Evolutionary conservation across 306 rosid genomes (phyloP).

Genomic region (Macrotyloma uniflorum): DNA sequence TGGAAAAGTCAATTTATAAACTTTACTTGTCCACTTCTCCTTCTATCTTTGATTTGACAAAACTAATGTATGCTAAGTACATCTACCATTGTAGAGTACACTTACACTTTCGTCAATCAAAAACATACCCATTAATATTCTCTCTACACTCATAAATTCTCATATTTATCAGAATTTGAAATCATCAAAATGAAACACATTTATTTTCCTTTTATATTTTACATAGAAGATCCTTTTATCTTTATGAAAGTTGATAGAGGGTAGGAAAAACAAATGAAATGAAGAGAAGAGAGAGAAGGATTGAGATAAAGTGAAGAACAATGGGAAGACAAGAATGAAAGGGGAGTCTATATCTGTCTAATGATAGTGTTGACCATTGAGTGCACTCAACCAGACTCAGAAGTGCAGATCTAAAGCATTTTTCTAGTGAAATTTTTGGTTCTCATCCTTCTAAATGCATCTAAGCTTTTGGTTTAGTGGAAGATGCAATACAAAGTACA

Average conservation of each 20-base stretch:
- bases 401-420: constrained; percentile 48
- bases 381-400: constrained; percentile 66
- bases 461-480: constrained; percentile 55
- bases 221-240: neutral
- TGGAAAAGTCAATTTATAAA: constrained; percentile 35
- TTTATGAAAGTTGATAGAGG: constrained; percentile 27
- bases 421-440: constrained; percentile 34
- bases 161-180: too few species aligned
- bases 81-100: constrained; percentile 50
- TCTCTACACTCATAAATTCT: too few species aligned
- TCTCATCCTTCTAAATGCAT: constrained; percentile 39
- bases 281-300: constrained; percentile 12
- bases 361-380: constrained; percentile 75
- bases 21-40: constrained; percentile 22
- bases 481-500: constrained; percentile 62
- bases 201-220: too few species aligned
- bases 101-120: constrained; percentile 43
- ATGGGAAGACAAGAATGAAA: constrained; percentile 71
- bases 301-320: constrained; percentile 43
- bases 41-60: constrained; percentile 42
- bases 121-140: constrained; percentile 30
- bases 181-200: too few species aligned
- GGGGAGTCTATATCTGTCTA: constrained; percentile 60
- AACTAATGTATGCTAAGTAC: constrained; percentile 36
- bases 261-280: neutral